Evolutionary conservation across 2,329 filamentous ascomycete genomes (phyloP).

Genomic region (Laburnicola sp.): DNA sequence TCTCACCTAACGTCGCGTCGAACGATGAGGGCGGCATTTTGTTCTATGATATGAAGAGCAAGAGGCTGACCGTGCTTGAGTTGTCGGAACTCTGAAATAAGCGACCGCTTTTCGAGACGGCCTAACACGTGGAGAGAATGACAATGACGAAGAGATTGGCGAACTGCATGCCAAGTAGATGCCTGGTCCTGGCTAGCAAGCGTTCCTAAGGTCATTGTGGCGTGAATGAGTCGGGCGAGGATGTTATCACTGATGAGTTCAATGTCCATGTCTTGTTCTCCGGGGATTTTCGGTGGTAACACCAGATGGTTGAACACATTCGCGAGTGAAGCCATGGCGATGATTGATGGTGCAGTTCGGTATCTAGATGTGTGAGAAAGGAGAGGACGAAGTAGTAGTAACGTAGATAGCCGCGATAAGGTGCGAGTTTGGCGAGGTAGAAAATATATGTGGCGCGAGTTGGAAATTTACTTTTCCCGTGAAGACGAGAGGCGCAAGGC

Average conservation of each 20-base stretch:
- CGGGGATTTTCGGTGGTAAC: slow-evolving; percentile 40
- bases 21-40: slow-evolving; percentile 53
- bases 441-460: too few relatives aligned
- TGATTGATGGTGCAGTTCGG: too few relatives aligned
- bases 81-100: slow-evolving; percentile 12
- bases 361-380: too few relatives aligned
- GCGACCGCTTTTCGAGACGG: slow-evolving; percentile 14
- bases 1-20: slow-evolving; percentile 32
- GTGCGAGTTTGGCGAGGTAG: too few relatives aligned
- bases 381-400: too few relatives aligned
- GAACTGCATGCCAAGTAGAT: slow-evolving; percentile 17
- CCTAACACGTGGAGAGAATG: slow-evolving; percentile 13
- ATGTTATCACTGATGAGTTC: slow-evolving; percentile 27
- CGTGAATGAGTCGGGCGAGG: slow-evolving; percentile 26
- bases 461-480: too few relatives aligned
- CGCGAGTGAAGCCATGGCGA: slow-evolving; percentile 20
- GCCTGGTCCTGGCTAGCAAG: slow-evolving; percentile 12
- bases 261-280: slow-evolving; percentile 29
- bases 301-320: slow-evolving; percentile 41
- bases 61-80: slow-evolving; percentile 12
- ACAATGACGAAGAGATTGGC: slow-evolving; percentile 14
- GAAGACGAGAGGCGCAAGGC: too few relatives aligned
- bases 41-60: slow-evolving; percentile 48
- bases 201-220: slow-evolving; percentile 20
- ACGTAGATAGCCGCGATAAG: too few relatives aligned